These are phyloP conservation scores for Cardamine chenopodiifolia DNA, from an alignment of 345 rosid genomes.

Conservation along the genomic window DNA sequence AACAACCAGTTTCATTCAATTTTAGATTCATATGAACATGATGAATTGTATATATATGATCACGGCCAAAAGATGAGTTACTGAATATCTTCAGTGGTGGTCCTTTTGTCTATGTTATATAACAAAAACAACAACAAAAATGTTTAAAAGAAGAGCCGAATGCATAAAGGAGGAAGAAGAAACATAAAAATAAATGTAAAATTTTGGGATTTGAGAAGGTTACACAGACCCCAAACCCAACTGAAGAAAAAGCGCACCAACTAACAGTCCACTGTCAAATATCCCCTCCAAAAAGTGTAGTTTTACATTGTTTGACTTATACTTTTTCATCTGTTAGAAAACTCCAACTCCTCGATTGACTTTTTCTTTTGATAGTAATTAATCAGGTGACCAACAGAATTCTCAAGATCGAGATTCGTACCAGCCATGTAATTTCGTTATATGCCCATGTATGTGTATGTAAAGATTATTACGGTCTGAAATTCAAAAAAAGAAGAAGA, in stretches of 20 bases:
- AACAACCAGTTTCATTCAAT: slow-evolving; percentile 11
- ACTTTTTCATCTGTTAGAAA: slow-evolving; percentile 12
- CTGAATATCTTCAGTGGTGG: slow-evolving; percentile 15
- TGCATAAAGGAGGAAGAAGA: neutral
- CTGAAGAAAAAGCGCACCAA: slow-evolving; percentile 31
- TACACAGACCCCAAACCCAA: slow-evolving; percentile 38
- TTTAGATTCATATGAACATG: slow-evolving; percentile 4
- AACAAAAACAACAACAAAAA: neutral
- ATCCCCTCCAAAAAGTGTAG: neutral
- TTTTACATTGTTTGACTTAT: slow-evolving; percentile 32
- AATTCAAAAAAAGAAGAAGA: too few species aligned
- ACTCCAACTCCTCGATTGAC: slow-evolving; percentile 15
- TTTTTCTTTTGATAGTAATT: slow-evolving; percentile 12
- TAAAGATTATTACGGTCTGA: too few species aligned
- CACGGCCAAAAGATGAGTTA: neutral
- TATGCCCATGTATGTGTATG: neutral
- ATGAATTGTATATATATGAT: slow-evolving; percentile 8
- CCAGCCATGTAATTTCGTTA: neutral
- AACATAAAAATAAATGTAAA: slow-evolving; percentile 12
- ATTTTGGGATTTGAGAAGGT: slow-evolving; percentile 21
- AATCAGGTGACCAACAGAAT: slow-evolving; percentile 4
- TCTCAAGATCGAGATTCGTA: slow-evolving; percentile 3
- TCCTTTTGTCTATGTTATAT: neutral
- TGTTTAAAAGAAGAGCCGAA: neutral
- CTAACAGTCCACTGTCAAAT: slow-evolving; percentile 29